Percentiles rank a stretch among this genome's conserved stretches.
phyloP scores from a whole-genome alignment of 2,329 filamentous ascomycete genomes.

The Colletotrichum australisinense region DNA sequence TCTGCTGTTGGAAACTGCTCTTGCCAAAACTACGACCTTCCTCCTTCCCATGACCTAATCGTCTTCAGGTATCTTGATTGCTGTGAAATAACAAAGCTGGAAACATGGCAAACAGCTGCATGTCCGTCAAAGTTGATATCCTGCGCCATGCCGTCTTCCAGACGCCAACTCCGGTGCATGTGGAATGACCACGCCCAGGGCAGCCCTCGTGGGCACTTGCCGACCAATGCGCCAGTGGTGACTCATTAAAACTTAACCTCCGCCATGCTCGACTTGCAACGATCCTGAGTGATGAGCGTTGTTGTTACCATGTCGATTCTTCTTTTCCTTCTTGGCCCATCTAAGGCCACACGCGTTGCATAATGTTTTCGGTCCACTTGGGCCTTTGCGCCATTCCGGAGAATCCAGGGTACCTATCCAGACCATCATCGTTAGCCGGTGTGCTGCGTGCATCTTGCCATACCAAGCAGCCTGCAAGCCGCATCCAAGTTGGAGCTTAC shows the following conservation, averaged over 20 bases:
- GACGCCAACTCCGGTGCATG: conserved; percentile 14
- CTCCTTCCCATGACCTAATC: conserved; percentile 14
- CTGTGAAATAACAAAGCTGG: conserved; percentile 9
- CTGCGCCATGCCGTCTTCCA: conserved; percentile 27
- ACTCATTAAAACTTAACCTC: conserved; percentile 16
- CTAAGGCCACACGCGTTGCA: conserved; percentile 92
- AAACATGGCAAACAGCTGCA: conserved; percentile 27
- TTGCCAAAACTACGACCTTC: conserved; percentile 7
- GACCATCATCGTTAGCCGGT: conserved; percentile 8
- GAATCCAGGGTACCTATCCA: conserved; percentile 81
- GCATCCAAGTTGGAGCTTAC: conserved; percentile 56
- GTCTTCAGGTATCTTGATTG: conserved; percentile 35
- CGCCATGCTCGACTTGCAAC: conserved; percentile 27
- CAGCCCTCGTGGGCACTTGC: not conserved
- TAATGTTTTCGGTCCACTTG: conserved; percentile 90
- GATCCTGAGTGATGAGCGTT: conserved; percentile 17
- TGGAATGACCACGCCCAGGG: not conserved
- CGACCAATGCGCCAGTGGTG: conserved; percentile 11
- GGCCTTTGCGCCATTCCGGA: conserved; percentile 95
- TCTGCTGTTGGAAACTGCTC: conserved; percentile 19
- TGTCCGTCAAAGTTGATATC: conserved; percentile 24
- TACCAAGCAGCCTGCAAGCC: not conserved
- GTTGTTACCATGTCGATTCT: conserved; percentile 51
- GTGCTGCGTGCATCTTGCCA: not conserved
- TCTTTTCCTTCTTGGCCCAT: conserved; percentile 87